These are phyloP conservation scores for Pleurotus eryngii DNA, from an alignment of 768 basidiomycete species.

Conservation along the genomic window DNA sequence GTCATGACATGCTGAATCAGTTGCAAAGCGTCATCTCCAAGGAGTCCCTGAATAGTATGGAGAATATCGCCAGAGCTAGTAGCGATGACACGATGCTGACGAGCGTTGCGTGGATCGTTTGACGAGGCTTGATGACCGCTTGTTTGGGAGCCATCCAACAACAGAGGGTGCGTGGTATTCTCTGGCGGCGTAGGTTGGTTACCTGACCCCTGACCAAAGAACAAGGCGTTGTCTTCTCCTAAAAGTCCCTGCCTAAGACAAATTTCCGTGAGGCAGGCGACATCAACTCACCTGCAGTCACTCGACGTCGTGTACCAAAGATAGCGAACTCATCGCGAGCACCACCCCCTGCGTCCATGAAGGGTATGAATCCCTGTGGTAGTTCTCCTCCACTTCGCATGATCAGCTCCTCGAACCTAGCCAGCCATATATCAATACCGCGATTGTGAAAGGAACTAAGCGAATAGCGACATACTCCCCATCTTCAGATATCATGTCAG, in stretches of 20 bases:
- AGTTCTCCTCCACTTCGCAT: constrained; percentile 30
- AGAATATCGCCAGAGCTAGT: constrained; percentile 54
- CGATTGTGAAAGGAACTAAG: background rate
- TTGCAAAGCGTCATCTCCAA: constrained; percentile 79
- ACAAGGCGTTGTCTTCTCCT: constrained; percentile 54
- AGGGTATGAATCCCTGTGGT: constrained; percentile 52
- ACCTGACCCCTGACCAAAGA: constrained; percentile 63
- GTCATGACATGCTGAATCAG: constrained; percentile 80
- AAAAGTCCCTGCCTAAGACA: constrained; percentile 7
- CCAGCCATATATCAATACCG: too few species aligned
- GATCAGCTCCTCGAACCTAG: constrained; percentile 38
- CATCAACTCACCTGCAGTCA: constrained; percentile 37
- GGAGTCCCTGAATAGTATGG: constrained; percentile 76
- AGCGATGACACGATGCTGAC: constrained; percentile 53
- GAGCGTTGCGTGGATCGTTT: constrained; percentile 43
- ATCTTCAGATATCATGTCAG: constrained; percentile 61
- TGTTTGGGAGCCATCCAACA: constrained; percentile 57
- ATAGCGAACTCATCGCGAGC: constrained; percentile 38
- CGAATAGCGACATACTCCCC: constrained; percentile 45
- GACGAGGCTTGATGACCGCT: constrained; percentile 38
- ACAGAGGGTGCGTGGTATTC: constrained; percentile 76
- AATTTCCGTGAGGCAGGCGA: constrained; percentile 8
- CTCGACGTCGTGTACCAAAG: constrained; percentile 54
- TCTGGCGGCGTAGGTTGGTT: constrained; percentile 53
- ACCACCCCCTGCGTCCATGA: constrained; percentile 33